Conservation (phyloP, 1,284 basidiomycete genomes). For the Austroboletus rostrupii region DNA sequence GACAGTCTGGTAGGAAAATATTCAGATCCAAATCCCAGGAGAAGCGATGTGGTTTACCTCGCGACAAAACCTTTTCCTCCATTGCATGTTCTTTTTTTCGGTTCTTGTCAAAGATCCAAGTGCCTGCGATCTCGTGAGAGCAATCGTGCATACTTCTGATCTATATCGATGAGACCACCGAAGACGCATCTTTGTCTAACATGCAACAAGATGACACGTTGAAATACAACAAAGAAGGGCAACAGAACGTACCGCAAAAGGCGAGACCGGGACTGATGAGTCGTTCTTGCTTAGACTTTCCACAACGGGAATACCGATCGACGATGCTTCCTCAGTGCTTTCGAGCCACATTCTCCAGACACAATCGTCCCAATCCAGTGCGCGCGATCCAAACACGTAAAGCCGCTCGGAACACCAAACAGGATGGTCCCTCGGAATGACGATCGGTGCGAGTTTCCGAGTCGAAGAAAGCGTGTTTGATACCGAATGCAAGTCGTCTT, state of each 20-base stretch:
- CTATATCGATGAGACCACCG: constrained; percentile 46
- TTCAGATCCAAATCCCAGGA: constrained; percentile 1
- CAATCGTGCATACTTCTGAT: constrained; percentile 52
- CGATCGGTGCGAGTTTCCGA: constrained; percentile 43
- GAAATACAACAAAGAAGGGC: neutral
- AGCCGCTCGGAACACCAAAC: constrained; percentile 65
- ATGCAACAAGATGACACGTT: neutral
- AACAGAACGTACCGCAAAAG: constrained; percentile 13
- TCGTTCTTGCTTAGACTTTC: constrained; percentile 10
- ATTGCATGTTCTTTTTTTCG: constrained; percentile 33
- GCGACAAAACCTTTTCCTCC: constrained; percentile 43
- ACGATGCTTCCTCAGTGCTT: constrained; percentile 40
- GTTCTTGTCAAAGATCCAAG: constrained; percentile 27
- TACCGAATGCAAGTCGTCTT: too few relatives aligned
- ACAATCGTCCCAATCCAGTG: constrained; percentile 60
- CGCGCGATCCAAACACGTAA: constrained; percentile 43
- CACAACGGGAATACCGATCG: constrained; percentile 25
- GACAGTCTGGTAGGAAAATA: constrained; percentile 16
- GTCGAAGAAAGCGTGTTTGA: constrained; percentile 22
- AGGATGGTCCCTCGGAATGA: constrained; percentile 45
- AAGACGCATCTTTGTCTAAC: constrained; percentile 38
- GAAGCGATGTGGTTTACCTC: constrained; percentile 25
- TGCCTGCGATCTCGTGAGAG: constrained; percentile 41
- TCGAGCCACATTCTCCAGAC: constrained; percentile 66
- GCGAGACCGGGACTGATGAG: constrained; percentile 12